Base-by-base conservation (phyloP, 352 stramenopile genomes). In the Globisporangium iwayamae region DNA sequence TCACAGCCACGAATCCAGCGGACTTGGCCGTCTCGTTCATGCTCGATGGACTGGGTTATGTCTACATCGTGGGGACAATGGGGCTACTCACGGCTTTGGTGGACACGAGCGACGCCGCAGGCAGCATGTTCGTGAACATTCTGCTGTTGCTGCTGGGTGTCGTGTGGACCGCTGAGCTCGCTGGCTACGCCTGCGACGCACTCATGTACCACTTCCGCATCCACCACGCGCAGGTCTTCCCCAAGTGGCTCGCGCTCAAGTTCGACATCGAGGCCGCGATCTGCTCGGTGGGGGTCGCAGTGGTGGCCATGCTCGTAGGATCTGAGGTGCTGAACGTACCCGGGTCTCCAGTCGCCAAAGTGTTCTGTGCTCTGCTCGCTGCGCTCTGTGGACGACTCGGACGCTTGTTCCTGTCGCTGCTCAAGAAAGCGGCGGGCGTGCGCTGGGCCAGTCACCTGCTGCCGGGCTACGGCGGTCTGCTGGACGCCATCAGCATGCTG, bases 391-490 rank as follows among this genome's bases (percentile, higher is more conserved):
- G 90, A 9, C 79, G 97, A 6, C 85, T 98, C 52, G 93, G 93
- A 2, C 89, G 97, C 55, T 68, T 98, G n/a, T 93, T 96, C 22
- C 77, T 93, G 13, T 94, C 83, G 13, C 94, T 98, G 69, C 65
- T 98, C 10, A 98, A 98, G 74, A 82, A 94, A 38, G 90, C 97
- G 67, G 87, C 91, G 0, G 91, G 87, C 6, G 72, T 98, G 59
- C 97, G 97, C 60, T 95, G 97, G 69, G 96, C 93, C 69, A 91
- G 93, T 14, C 79, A 92, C 56, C 66, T 98, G 16, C 88, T 98
- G 60, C 94, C 94, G 5, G 94, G 96, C 69, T 96, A 98, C 69
- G 94, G 94, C 30, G 94, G 94, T 10, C 83, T 96, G 16, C 72
- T 98, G 62, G 94, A 98, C 63, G 81, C 89, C 9, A 81, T 96